Base-by-base conservation (phyloP, 2,329 filamentous ascomycete species). In the Chaetomiaceae sp. region DNA sequence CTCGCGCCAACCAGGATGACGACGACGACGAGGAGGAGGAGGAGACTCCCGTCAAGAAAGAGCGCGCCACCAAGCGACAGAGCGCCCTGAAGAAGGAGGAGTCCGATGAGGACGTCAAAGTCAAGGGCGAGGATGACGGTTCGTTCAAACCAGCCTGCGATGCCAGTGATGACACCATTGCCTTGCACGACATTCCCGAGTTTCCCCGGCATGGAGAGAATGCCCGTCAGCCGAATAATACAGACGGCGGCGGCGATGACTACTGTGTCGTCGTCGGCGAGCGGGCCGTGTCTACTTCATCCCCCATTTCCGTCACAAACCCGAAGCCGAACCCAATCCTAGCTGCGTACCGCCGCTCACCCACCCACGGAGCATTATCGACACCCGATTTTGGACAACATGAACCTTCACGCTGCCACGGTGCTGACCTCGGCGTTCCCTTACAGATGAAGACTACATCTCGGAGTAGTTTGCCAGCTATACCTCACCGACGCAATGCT, bases 41-140 rank as follows among this genome's bases (percentile, higher is more conserved):
- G 30, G 45, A 41, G 29, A 34, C 49, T 6, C 43, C 47, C 9
- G 38, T 45, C 48, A 61, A 58, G 53, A 56, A 60, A 45, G 42
- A 52, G 43, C 42, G 27, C 22, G 38, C 43, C 27, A 32, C 45
- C 14, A 38, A 51, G 38, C 19, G 49, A 34, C 49, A 58, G 46
- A 37, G 47, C 27, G 37, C 14, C 11, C 18, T 45, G 32, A 52
- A 55, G 30, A 43, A 35, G 33, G 49, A 54, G 47, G 44, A 49
- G 22, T 18, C 18, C 11, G 35, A 35, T 4, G 20, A 34, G 3
- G 47, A 38, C 15, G 39, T 26, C 18, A 30, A 45, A 10, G 43
- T 50, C 33, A 51, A 47, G 29, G 40, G 47, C 6, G 48, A 47
- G 11, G 12, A 11, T 22, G 49, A 48, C 35, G 17, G 48, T 45